Conservation (phyloP, 208 protist species). For the Acanthamoeba lugdunensis region DNA sequence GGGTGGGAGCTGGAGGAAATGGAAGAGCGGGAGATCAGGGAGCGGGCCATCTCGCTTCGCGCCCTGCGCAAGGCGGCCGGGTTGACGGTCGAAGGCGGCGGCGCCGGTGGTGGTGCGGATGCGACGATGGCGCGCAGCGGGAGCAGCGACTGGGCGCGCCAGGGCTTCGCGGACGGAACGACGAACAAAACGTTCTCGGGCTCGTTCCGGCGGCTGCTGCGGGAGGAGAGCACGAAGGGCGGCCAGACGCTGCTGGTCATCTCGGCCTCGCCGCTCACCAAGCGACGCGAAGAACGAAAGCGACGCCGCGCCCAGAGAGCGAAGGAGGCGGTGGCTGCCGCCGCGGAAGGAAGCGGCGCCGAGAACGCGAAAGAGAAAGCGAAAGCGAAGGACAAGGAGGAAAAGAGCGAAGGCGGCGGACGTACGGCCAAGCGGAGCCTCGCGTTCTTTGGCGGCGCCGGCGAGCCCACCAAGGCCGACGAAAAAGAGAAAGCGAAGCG, state of each 20-base stretch:
- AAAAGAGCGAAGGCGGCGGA: neutral
- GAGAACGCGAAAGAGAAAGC: neutral
- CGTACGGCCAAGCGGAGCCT: too few relatives aligned
- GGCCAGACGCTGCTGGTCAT: slow-evolving; percentile 42
- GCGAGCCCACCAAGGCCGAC: neutral
- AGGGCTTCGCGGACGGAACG: neutral
- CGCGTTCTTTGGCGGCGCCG: neutral
- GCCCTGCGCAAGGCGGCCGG: slow-evolving; percentile 36
- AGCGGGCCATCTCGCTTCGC: slow-evolving; percentile 25
- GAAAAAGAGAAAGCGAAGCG: neutral
- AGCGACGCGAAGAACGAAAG: slow-evolving; percentile 3
- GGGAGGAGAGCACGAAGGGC: slow-evolving; percentile 40
- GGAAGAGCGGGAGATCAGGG: slow-evolving; percentile 25
- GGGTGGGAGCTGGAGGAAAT: slow-evolving; percentile 55
- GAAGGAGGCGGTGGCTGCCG: neutral
- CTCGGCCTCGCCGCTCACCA: slow-evolving; percentile 43
- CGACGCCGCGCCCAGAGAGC: neutral
- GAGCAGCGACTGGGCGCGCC: neutral
- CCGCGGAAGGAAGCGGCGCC: neutral
- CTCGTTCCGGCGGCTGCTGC: slow-evolving; percentile 42
- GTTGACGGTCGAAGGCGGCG: neutral
- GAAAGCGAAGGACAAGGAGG: too few relatives aligned
- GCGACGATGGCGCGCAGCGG: neutral
- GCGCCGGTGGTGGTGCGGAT: neutral
- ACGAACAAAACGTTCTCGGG: neutral